phyloP scores from a whole-genome alignment of 352 stramenopile species.

The Globisporangium ultimum region DNA sequence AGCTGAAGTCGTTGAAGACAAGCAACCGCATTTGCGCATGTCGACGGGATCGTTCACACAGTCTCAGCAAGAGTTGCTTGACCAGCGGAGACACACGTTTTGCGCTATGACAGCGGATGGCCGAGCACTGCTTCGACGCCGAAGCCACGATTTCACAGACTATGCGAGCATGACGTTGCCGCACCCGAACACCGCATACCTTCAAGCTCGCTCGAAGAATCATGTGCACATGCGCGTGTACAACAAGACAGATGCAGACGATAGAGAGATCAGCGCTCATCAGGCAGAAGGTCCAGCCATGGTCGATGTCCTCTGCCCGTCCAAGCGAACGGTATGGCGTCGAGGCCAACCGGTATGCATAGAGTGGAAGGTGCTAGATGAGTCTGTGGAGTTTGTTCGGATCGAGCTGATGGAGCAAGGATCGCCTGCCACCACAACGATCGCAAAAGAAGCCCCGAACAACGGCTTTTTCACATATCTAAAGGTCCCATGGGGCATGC shows the following conservation, averaged over 20 bases:
- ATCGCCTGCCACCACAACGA: slow-evolving; percentile 59
- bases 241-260: slow-evolving; percentile 27
- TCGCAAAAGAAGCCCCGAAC: slow-evolving; percentile 60
- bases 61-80: slow-evolving; percentile 32
- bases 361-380: slow-evolving; percentile 70
- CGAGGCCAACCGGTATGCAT: slow-evolving; percentile 67
- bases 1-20: slow-evolving; percentile 18
- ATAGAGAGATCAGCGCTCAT: slow-evolving; percentile 20
- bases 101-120: slow-evolving; percentile 36
- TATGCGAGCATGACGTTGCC: slow-evolving; percentile 30
- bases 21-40: slow-evolving; percentile 21
- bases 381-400: slow-evolving; percentile 32
- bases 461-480: slow-evolving; percentile 63
- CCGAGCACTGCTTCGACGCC: slow-evolving; percentile 37
- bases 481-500: slow-evolving; percentile 84
- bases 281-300: slow-evolving; percentile 38
- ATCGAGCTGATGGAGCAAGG: slow-evolving; percentile 75
- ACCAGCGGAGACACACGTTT: slow-evolving; percentile 42
- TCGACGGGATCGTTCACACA: slow-evolving; percentile 36
- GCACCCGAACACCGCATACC: slow-evolving; percentile 10
- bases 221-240: slow-evolving; percentile 64
- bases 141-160: slow-evolving; percentile 40
- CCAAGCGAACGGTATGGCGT: slow-evolving; percentile 56
- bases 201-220: slow-evolving; percentile 18
- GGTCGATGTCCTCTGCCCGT: slow-evolving; percentile 36